Evolutionary conservation across 352 stramenopile species (phyloP).

Genomic region (Pythium plurisporium): DNA sequence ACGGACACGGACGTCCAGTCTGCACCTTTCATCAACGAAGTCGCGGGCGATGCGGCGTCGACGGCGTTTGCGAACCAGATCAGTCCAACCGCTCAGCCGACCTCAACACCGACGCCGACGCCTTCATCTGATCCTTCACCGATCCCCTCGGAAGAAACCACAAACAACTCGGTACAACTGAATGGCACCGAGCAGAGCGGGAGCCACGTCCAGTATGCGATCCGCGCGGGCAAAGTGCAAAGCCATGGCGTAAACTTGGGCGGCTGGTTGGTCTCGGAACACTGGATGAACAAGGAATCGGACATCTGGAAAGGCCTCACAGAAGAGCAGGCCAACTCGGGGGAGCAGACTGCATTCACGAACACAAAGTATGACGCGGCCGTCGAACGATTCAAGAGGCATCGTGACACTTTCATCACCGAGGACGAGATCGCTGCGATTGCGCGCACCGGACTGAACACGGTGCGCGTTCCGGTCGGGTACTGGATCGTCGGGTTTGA

Average conservation of each 20-base stretch:
- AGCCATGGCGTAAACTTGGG: slow-evolving; percentile 73
- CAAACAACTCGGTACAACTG: neutral
- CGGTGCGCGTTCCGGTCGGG: slow-evolving; percentile 70
- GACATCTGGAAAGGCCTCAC: slow-evolving; percentile 56
- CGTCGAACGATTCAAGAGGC: slow-evolving; percentile 38
- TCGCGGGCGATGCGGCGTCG: slow-evolving; percentile 8
- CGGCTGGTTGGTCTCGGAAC: slow-evolving; percentile 69
- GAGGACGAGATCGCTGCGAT: slow-evolving; percentile 64
- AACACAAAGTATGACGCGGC: slow-evolving; percentile 34
- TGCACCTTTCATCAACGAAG: slow-evolving; percentile 17
- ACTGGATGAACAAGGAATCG: slow-evolving; percentile 68
- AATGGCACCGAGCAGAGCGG: slow-evolving; percentile 2
- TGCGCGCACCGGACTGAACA: slow-evolving; percentile 61
- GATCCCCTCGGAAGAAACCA: neutral
- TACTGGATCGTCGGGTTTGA: slow-evolving; percentile 80
- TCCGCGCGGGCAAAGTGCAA: slow-evolving; percentile 42
- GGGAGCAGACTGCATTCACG: slow-evolving; percentile 65
- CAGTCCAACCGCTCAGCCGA: neutral
- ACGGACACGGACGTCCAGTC: slow-evolving; percentile 1
- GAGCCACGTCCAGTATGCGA: slow-evolving; percentile 49
- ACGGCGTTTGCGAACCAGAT: slow-evolving; percentile 1
- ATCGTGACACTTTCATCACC: slow-evolving; percentile 65
- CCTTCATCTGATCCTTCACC: neutral
- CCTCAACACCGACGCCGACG: neutral
- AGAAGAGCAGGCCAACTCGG: slow-evolving; percentile 28